These are phyloP conservation scores for Ogataea henricii DNA, from an alignment of 805 yeast genomes.

Conservation along the genomic window DNA sequence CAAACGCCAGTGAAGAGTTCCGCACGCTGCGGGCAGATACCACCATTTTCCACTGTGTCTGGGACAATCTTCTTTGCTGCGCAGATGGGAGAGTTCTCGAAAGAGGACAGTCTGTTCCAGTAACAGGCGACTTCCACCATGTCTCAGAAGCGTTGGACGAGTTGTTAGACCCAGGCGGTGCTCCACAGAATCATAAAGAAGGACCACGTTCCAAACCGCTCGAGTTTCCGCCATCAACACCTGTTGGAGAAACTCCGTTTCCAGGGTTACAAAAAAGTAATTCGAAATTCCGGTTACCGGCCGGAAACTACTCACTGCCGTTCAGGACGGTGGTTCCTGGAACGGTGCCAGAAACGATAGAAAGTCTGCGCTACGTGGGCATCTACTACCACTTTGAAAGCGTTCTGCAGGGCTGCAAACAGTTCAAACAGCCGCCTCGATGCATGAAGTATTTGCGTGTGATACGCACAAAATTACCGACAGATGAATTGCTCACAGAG, in stretches of 20 bases:
- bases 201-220: background rate
- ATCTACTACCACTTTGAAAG: constrained; percentile 44
- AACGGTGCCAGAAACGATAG: constrained; percentile 50
- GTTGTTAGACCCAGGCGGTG: background rate
- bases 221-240: constrained; percentile 15
- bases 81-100: constrained; percentile 40
- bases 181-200: background rate
- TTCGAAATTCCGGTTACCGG: constrained; percentile 41
- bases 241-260: constrained; percentile 37
- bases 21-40: constrained; percentile 33
- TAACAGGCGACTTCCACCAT: background rate
- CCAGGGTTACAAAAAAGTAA: constrained; percentile 19
- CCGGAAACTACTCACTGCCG: constrained; percentile 55
- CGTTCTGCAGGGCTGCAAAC: constrained; percentile 19
- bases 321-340: constrained; percentile 48
- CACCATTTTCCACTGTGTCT: constrained; percentile 44
- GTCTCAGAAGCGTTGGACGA: background rate
- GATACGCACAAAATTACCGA: constrained; percentile 44
- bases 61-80: constrained; percentile 48
- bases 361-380: constrained; percentile 47
- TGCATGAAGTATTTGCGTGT: constrained; percentile 44
- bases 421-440: constrained; percentile 21
- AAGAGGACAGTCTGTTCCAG: constrained; percentile 45
- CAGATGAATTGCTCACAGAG: constrained; percentile 42
- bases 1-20: background rate